Conservation (phyloP, 2,329 filamentous ascomycete genomes). For the Fusarium zealandicum region DNA sequence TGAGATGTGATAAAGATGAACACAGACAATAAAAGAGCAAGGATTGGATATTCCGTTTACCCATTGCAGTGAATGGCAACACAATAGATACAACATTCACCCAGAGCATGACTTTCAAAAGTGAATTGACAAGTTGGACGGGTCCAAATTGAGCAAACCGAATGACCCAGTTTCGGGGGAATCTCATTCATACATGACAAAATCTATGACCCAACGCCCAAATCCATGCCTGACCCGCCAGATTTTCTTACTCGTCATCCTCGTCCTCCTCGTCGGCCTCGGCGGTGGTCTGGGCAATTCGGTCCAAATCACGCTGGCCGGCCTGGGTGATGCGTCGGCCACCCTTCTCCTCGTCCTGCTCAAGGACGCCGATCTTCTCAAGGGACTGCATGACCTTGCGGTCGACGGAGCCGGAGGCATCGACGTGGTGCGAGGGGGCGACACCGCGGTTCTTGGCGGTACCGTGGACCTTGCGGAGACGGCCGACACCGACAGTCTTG, state of each 20-base stretch:
- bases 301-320: constrained; percentile 99
- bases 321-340: constrained; percentile 97
- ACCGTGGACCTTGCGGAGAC: constrained; percentile 95
- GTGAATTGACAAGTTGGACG: constrained; percentile 40
- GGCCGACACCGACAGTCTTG: constrained; percentile 98
- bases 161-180: constrained; percentile 49
- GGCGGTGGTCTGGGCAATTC: constrained; percentile 82
- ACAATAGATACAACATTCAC: constrained; percentile 17
- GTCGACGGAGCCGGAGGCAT: constrained; percentile 94
- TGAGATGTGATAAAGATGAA: background rate
- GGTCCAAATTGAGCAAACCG: constrained; percentile 47
- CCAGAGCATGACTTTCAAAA: constrained; percentile 2
- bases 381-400: constrained; percentile 97
- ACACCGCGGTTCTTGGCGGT: constrained; percentile 96
- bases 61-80: background rate
- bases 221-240: constrained; percentile 41
- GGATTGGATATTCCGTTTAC: background rate
- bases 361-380: constrained; percentile 98
- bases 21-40: background rate
- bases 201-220: constrained; percentile 53
- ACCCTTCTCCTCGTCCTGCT: constrained; percentile 98
- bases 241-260: constrained; percentile 69
- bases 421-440: constrained; percentile 91
- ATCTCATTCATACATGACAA: constrained; percentile 53
- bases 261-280: constrained; percentile 74